Base-by-base conservation (phyloP, 2,329 filamentous ascomycete genomes). In the Albifimbria verrucaria region DNA sequence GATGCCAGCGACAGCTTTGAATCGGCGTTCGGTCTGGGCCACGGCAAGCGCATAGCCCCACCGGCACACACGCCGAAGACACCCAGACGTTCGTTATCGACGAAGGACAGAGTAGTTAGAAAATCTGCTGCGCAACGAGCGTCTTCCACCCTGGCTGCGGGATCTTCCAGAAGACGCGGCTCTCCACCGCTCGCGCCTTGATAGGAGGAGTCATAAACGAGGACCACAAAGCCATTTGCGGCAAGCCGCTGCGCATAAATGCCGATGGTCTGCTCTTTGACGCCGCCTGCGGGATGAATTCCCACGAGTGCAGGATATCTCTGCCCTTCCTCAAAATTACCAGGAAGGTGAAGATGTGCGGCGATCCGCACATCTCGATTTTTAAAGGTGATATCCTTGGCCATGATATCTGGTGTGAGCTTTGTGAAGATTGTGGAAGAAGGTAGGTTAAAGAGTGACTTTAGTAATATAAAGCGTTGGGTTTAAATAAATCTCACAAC, bases 181-280 rank as follows among this genome's bases (percentile, higher is more conserved):
- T 64, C 50, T 9, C 72, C 72, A 7, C 53, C 62, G 24, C 58
- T 65, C 50, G 67, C 67, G 22, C 73, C 72, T 51, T 74, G 70
- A 49, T 71, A 71, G 3, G 65, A 65, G 6, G 71, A 65, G 50
- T 76, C 72, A 52, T 61, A 74, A n/a, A 64, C 57, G 7, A 75
- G 58, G 7, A 56, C 48, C 43, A 59, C 53, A 56, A 73, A 73
- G 9, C 72, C 70, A 2, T 55, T 52, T 21, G 66, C 50, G 18
- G 67, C 49, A 6, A 74, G 61, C 0, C 52, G 20, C 3, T 57
- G 53, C 15, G 70, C 70, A 47, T 75, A 69, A 36, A 63, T 50
- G 6, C 59, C 62, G 2, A 70, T 41, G 1, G 71, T 65, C 56
- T 75, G 71, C 55, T 75, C 72, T 53, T 76, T 75, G 39, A 74